Evolutionary conservation across 306 rosid species (phyloP).

Genomic region (Vigna reflexopilosa): DNA sequence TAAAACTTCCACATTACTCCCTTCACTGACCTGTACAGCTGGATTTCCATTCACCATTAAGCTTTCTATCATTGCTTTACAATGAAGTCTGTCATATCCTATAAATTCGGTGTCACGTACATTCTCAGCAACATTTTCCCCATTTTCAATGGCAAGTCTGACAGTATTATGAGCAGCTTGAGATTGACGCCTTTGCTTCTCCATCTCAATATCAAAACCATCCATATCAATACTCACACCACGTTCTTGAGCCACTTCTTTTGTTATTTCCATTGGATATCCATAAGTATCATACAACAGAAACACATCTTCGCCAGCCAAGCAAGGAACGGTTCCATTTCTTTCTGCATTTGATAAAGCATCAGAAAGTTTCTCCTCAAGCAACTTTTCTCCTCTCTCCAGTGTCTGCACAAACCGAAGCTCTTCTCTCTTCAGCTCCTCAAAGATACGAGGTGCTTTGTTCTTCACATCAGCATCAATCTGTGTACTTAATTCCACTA

Average conservation of each 20-base stretch:
- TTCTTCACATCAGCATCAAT: conserved; percentile 73
- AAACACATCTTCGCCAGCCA: conserved; percentile 90
- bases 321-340: conserved; percentile 69
- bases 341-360: conserved; percentile 66
- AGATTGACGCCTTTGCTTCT: conserved; percentile 93
- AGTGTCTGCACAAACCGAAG: conserved; percentile 92
- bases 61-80: conserved; percentile 81
- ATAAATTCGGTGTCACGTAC: conserved; percentile 86
- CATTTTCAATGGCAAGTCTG: conserved; percentile 75
- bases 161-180: conserved; percentile 93
- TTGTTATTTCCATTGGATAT: conserved; percentile 88
- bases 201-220: conserved; percentile 93
- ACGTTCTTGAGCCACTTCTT: conserved; percentile 91
- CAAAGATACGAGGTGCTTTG: conserved; percentile 68
- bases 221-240: conserved; percentile 81
- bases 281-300: conserved; percentile 94
- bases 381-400: conserved; percentile 91
- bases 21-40: conserved; percentile 70
- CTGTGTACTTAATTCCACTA: conserved; percentile 73
- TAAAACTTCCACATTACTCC: conserved; percentile 84
- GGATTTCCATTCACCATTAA: conserved; percentile 83
- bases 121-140: conserved; percentile 63
- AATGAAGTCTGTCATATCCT: conserved; percentile 79
- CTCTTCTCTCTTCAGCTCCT: conserved; percentile 95
- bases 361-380: conserved; percentile 79